Percentiles rank a stretch among this genome's conserved stretches.
phyloP scores from a whole-genome alignment of 495 filamentous ascomycete species.

The Penicillium antarcticum region DNA sequence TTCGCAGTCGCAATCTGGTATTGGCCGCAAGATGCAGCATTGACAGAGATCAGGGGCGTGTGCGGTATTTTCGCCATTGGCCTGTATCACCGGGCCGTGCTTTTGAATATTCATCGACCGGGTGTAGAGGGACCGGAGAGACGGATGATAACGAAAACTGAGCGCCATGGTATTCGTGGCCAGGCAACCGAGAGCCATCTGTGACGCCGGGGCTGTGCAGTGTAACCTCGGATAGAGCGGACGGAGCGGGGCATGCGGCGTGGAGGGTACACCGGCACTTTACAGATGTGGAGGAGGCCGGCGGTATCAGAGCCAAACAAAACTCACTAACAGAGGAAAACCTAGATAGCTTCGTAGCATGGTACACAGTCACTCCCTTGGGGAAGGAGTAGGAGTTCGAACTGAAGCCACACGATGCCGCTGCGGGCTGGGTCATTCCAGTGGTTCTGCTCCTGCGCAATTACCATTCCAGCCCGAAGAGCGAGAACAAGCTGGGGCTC shows the following conservation, averaged over 20 bases:
- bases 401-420: conserved; percentile 6
- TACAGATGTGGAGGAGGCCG: conserved; percentile 3
- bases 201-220: conserved; percentile 1
- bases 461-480: conserved; percentile 8
- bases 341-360: conserved; percentile 11
- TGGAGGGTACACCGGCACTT: background rate
- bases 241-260: background rate
- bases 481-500: conserved; percentile 12
- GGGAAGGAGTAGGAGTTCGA: conserved; percentile 13
- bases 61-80: conserved; percentile 7
- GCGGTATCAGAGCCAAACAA: conserved; percentile 9
- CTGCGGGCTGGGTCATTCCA: conserved; percentile 12
- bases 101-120: background rate
- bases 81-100: background rate
- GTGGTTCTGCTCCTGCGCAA: conserved; percentile 14
- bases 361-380: background rate
- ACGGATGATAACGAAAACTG: background rate
- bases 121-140: conserved; percentile 1
- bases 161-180: background rate
- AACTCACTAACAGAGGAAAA: conserved; percentile 1
- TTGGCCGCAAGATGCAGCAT: background rate
- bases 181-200: background rate
- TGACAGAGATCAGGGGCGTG: background rate
- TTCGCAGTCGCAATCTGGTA: background rate
- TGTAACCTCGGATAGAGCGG: background rate